Conservation (phyloP, 192 early-diverging fungal genomes). For the Podila verticillata region DNA sequence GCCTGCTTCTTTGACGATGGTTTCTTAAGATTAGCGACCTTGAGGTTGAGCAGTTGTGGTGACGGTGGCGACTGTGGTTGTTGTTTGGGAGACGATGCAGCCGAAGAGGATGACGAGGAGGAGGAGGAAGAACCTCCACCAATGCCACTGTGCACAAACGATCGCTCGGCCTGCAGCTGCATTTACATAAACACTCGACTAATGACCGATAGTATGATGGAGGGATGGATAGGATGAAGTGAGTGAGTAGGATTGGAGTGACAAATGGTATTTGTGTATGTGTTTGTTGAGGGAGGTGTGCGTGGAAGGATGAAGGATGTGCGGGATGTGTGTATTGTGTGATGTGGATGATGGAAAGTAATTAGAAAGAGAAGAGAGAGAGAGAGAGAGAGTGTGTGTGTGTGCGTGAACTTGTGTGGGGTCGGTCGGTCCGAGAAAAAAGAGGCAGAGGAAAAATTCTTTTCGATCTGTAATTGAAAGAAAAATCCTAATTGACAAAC, state of each 20-base stretch:
- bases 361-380: too few relatives aligned
- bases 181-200: conserved; percentile 2
- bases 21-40: not conserved
- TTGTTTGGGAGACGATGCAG: not conserved
- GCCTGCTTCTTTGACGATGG: too few relatives aligned
- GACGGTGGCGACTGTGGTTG: not conserved
- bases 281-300: not conserved
- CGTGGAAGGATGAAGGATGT: not conserved
- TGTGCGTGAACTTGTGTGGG: too few relatives aligned
- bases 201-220: not conserved
- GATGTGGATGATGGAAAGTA: too few relatives aligned
- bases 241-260: not conserved
- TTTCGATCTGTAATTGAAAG: not conserved
- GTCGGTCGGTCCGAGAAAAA: too few relatives aligned
- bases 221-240: not conserved
- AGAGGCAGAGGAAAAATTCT: not conserved
- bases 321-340: too few relatives aligned
- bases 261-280: too few relatives aligned
- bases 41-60: not conserved
- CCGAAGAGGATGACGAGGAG: conserved; percentile 20
- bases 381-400: too few relatives aligned
- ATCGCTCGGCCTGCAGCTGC: conserved; percentile 47
- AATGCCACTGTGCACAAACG: conserved; percentile 44
- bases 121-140: conserved; percentile 43
- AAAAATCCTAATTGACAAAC: not conserved